Evolutionary conservation across 108 stramenopile species (phyloP).

Genomic region (Nitzschia palea): DNA sequence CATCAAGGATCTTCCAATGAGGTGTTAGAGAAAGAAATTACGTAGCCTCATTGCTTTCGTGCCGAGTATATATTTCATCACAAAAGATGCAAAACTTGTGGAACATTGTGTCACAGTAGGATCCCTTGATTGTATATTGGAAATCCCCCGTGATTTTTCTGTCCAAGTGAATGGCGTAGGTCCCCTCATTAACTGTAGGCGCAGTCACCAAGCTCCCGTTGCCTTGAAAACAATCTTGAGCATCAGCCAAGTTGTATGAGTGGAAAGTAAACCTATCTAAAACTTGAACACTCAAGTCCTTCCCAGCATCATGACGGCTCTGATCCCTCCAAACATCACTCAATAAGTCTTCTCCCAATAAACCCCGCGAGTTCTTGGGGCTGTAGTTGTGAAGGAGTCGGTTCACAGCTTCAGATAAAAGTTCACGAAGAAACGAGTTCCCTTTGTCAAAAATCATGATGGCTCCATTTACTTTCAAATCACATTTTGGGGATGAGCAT

Average conservation of each 20-base stretch:
- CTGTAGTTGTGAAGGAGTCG: not conserved
- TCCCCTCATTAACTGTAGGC: not conserved
- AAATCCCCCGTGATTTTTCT: not conserved
- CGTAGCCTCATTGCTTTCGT: too few species aligned
- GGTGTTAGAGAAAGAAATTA: too few species aligned
- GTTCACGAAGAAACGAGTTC: not conserved
- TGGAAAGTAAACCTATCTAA: not conserved
- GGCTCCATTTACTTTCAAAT: slow-evolving; percentile 1
- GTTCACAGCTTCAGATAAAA: not conserved
- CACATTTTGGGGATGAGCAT: not conserved
- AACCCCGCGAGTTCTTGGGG: not conserved
- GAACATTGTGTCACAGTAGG: not conserved
- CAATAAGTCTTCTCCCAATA: not conserved
- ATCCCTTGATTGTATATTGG: not conserved
- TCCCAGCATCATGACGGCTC: not conserved
- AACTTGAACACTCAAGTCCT: not conserved
- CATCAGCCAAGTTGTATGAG: not conserved
- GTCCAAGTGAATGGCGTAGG: not conserved
- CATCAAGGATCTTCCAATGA: too few species aligned
- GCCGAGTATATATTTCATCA: not conserved
- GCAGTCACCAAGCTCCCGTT: too few species aligned
- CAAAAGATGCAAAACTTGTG: not conserved
- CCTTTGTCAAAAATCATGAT: slow-evolving; percentile 1
- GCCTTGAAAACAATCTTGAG: not conserved
- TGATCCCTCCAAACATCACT: not conserved